These are phyloP conservation scores for Hyphopichia fennica DNA, from an alignment of 1,139 yeast genomes.

Conservation along the genomic window DNA sequence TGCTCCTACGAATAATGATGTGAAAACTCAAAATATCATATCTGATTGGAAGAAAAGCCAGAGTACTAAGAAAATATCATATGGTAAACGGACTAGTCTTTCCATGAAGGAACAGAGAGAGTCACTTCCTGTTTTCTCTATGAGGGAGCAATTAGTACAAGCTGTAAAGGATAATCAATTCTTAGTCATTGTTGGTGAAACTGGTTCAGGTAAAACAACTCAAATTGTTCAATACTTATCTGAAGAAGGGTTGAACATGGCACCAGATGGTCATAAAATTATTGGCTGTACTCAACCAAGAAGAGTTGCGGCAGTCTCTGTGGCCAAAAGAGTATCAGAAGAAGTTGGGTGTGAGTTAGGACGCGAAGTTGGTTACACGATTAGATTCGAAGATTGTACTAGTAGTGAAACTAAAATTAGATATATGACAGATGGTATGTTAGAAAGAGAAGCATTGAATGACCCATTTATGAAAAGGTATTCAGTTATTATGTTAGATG, in stretches of 20 bases:
- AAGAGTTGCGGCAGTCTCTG: conserved; percentile 72
- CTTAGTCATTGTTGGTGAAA: conserved; percentile 48
- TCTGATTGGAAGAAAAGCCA: conserved; percentile 54
- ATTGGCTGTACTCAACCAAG: conserved; percentile 77
- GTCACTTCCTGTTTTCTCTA: conserved; percentile 70
- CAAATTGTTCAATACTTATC: conserved; percentile 41
- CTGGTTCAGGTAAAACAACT: conserved; percentile 48
- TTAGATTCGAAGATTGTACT: conserved; percentile 64
- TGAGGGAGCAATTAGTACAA: conserved; percentile 57
- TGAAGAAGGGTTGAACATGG: conserved; percentile 35
- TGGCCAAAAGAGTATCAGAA: conserved; percentile 66
- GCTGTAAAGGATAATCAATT: conserved; percentile 51
- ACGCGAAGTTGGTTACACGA: conserved; percentile 65
- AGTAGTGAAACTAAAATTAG: conserved; percentile 57
- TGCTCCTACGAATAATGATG: conserved; percentile 6
- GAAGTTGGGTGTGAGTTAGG: conserved; percentile 62
- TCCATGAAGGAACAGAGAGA: conserved; percentile 67
- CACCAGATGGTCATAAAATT: conserved; percentile 32
- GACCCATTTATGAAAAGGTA: conserved; percentile 75
- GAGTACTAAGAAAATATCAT: conserved; percentile 37
- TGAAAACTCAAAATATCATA: conserved; percentile 21
- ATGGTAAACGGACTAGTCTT: conserved; percentile 54
- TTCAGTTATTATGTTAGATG: conserved; percentile 87
- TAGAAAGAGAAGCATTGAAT: conserved; percentile 75
- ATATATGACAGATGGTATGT: conserved; percentile 92